Conservation (phyloP, 345 rosid species). For the Citrus mangshanensis region DNA sequence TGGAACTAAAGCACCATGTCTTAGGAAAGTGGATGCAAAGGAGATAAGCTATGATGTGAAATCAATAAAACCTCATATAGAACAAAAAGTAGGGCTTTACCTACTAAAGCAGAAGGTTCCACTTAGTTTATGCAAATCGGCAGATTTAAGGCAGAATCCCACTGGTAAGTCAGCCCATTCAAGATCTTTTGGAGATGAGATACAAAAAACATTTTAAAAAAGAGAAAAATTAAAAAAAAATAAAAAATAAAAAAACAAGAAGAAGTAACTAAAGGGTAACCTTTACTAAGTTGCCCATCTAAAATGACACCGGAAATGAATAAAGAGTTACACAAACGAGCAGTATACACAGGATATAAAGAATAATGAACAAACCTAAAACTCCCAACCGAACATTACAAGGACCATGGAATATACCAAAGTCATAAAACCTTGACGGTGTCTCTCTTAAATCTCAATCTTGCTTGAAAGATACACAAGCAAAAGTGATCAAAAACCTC, state of each 20-base stretch:
- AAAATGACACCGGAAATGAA: background rate
- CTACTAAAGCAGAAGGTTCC: background rate
- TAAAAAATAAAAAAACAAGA: background rate
- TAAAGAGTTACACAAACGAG: background rate
- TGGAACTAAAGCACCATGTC: background rate
- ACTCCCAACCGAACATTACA: background rate
- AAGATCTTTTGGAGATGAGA: background rate
- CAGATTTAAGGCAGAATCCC: background rate
- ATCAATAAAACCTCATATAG: background rate
- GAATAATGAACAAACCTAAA: background rate
- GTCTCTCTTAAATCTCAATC: background rate
- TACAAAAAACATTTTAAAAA: background rate
- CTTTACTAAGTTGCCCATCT: background rate
- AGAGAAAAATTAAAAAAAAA: too few relatives aligned
- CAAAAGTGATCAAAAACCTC: background rate
- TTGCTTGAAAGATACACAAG: too few relatives aligned
- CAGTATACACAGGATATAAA: background rate
- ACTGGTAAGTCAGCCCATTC: background rate
- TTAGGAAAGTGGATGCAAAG: background rate
- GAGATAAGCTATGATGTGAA: background rate
- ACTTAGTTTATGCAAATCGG: background rate
- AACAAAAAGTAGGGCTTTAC: background rate
- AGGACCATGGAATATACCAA: background rate
- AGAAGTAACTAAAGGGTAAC: background rate
- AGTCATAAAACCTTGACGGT: background rate